A percentile compares a stretch with the other conserved stretches of the same genome.
These are phyloP conservation scores for Tetracentron sinense DNA, from an alignment of 164 flowering plant genomes.

Conservation along the genomic window DNA sequence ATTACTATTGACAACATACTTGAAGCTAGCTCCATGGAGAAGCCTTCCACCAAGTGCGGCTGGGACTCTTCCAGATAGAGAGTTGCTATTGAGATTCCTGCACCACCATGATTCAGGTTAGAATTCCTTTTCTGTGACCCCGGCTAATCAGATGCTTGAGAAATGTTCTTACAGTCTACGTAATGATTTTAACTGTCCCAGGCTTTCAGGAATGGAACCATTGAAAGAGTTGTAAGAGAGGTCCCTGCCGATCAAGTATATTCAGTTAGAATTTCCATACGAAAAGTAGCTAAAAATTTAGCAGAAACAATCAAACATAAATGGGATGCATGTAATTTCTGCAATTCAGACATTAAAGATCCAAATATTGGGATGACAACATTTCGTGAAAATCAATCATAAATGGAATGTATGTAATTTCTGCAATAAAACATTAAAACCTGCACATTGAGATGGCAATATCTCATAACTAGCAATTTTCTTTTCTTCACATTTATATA, in stretches of 20 bases:
- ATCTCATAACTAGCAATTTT: no score
- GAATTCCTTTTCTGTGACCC: background rate
- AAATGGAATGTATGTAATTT: no score
- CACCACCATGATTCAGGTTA: conserved; percentile 19
- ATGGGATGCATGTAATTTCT: background rate
- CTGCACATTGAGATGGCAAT: no score
- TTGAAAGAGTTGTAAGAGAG: conserved; percentile 84
- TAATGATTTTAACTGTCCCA: conserved; percentile 71
- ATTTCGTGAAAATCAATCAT: no score
- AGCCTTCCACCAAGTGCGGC: conserved; percentile 82
- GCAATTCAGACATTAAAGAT: background rate
- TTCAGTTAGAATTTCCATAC: conserved; percentile 4
- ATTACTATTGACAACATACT: conserved; percentile 56
- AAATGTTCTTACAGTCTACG: conserved; percentile 59
- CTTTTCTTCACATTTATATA: no score
- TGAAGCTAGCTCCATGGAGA: conserved; percentile 94
- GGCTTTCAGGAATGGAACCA: conserved; percentile 91
- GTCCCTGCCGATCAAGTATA: conserved; percentile 55
- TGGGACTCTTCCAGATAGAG: conserved; percentile 82
- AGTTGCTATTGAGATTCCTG: conserved; percentile 93
- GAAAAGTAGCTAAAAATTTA: background rate
- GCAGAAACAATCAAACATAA: background rate
- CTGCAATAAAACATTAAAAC: no score
- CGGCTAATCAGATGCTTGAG: conserved; percentile 6
- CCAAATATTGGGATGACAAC: background rate